Percentiles rank a stretch among this genome's conserved stretches.
Evolutionary conservation across 306 rosid species (phyloP).

Genomic region (Inga laurina): DNA sequence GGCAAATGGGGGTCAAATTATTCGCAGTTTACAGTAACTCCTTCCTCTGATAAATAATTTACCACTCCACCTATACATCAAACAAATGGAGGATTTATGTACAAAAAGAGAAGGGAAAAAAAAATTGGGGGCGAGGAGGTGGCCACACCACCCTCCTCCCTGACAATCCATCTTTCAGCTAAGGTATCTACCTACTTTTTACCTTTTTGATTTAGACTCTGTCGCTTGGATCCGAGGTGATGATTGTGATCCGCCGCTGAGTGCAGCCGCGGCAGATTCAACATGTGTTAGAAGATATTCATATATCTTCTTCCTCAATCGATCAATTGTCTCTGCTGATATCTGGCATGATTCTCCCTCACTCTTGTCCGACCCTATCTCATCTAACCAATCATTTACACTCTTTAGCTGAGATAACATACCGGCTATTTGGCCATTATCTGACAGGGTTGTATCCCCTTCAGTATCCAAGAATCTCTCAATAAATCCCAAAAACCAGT

Average conservation of each 20-base stretch:
- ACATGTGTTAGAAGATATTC: slow-evolving; percentile 98
- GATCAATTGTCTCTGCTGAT: slow-evolving; percentile 69
- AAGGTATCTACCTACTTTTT: slow-evolving; percentile 37
- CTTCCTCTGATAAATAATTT: slow-evolving; percentile 35
- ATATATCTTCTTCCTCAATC: slow-evolving; percentile 91
- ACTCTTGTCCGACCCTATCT: slow-evolving; percentile 56
- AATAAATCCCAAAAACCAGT: slow-evolving; percentile 85
- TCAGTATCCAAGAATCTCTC: slow-evolving; percentile 91
- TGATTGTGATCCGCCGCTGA: slow-evolving; percentile 64
- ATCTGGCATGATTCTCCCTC: slow-evolving; percentile 53
- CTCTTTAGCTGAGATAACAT: slow-evolving; percentile 90
- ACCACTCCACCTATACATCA: slow-evolving; percentile 48
- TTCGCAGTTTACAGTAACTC: slow-evolving; percentile 29
- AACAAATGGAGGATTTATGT: slow-evolving; percentile 52
- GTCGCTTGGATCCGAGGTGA: slow-evolving; percentile 47
- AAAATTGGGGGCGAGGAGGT: not conserved
- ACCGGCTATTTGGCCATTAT: slow-evolving; percentile 87
- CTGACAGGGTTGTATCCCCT: slow-evolving; percentile 70
- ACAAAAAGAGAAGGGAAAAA: slow-evolving; percentile 36
- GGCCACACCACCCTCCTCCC: slow-evolving; percentile 19
- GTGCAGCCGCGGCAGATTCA: slow-evolving; percentile 98
- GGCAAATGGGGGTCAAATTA: slow-evolving; percentile 8
- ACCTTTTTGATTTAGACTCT: slow-evolving; percentile 65
- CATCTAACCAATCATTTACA: slow-evolving; percentile 95
- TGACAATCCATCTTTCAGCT: slow-evolving; percentile 31